These are phyloP conservation scores for Bathelium albidoporum DNA, from an alignment of 495 filamentous ascomycete species.

Conservation along the genomic window DNA sequence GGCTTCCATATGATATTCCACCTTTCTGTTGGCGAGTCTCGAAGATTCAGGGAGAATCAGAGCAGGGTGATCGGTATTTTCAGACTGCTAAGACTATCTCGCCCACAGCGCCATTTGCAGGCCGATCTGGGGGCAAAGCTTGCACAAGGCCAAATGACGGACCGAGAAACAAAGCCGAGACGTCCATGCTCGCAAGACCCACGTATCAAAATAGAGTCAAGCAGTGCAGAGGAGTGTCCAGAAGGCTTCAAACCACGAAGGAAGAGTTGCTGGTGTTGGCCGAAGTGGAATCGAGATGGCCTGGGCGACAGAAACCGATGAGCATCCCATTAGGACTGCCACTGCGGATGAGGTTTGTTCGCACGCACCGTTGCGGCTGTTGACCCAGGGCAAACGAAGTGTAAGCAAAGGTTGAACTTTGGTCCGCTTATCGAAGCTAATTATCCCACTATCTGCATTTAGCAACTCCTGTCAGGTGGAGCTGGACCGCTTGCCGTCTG, in stretches of 20 bases:
- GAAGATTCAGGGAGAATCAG: no score
- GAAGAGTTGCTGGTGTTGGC: not conserved
- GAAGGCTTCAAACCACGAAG: not conserved
- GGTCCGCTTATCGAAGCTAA: not conserved
- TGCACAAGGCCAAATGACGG: not conserved
- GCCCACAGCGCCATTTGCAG: not conserved
- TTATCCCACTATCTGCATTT: not conserved
- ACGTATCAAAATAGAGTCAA: not conserved
- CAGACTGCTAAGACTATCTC: not conserved
- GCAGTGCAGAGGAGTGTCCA: not conserved
- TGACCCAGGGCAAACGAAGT: not conserved
- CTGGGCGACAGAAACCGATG: not conserved
- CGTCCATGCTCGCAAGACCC: not conserved
- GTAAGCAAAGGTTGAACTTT: conserved; percentile 3
- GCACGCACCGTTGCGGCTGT: not conserved
- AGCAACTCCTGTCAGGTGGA: not conserved
- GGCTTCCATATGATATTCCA: no score
- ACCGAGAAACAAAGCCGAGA: not conserved
- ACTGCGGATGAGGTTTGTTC: not conserved
- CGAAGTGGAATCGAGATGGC: not conserved
- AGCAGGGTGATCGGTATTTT: not conserved
- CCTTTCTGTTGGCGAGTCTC: no score
- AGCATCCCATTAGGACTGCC: not conserved
- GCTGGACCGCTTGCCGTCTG: not conserved
- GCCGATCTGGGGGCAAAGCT: not conserved